Evolutionary conservation across 768 basidiomycete genomes (phyloP), one percentile per base, ranked within the genome.

Genomic region (Astraeus odoratus): DNA sequence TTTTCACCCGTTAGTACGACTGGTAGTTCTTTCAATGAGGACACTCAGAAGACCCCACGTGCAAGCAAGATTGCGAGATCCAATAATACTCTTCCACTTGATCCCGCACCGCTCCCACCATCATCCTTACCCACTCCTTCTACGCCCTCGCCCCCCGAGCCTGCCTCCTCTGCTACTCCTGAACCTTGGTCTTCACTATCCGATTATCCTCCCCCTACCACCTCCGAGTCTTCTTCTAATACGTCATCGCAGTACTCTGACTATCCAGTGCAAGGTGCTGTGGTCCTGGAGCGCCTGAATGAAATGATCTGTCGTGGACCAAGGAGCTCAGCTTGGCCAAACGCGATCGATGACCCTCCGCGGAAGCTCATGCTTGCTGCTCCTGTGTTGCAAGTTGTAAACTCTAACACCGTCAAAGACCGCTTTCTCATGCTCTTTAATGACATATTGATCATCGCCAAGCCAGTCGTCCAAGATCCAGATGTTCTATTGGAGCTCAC

Each of bases 361-460:
- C 79, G 96, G 34, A 91, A 85, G 61, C 67, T 97, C 31, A 67
- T 96, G 13, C 69, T 94, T 33, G 84, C 86, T 1, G 85, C 86
- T 3, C 85, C 92, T 1, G 87, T 95, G 6, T 71, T 95, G 5
- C 96, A 99, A 66, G 91, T 98, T 12, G 91, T 91, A 53, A 92
- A 96, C 65, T 75, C 82, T 33, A 86, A 95, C 64, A 93, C 88
- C 1, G 86, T 93, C 63, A 97, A 98, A 64, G 93, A 97, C 58
- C 83, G 96, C 9, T 90, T 91, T 68, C 76, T 98, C 8, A 94
- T 98, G 71, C 76, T 98, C n/a, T 99, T 99, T 76, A 91, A 72
- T 63, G 96, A 99, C 62, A 77, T 98, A 43, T 78, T 98, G 44
- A 77, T 98, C 63, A 79, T 98, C 52, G 85, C 94, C 31, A 98